Evolutionary conservation across 495 filamentous ascomycete species (phyloP).

Genomic region (Trichoderma reesei): DNA sequence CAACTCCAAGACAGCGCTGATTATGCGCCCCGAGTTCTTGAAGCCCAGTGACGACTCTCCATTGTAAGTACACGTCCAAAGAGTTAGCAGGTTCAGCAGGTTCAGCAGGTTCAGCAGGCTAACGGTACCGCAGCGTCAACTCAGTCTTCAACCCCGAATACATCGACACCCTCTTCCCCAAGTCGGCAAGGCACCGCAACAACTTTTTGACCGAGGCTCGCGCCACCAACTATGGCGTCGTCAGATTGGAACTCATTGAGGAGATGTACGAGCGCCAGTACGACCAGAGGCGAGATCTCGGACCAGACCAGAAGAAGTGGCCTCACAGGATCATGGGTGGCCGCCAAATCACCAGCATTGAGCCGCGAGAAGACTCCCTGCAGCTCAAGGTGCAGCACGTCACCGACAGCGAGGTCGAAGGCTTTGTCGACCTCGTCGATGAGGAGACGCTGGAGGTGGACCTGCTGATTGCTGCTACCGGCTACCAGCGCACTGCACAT

Average conservation of each 20-base stretch:
- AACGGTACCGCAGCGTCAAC: slow-evolving; percentile 58
- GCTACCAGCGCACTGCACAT: slow-evolving; percentile 72
- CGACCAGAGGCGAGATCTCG: slow-evolving; percentile 60
- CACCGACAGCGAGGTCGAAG: slow-evolving; percentile 33
- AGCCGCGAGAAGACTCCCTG: slow-evolving; percentile 24
- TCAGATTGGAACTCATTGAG: slow-evolving; percentile 79
- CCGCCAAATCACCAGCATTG: slow-evolving; percentile 49
- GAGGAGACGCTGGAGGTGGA: slow-evolving; percentile 61
- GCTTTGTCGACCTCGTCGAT: slow-evolving; percentile 16
- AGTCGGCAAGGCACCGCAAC: slow-evolving; percentile 49
- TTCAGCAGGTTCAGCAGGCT: neutral
- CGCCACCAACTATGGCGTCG: slow-evolving; percentile 89
- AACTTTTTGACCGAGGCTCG: slow-evolving; percentile 54
- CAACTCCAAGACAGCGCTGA: slow-evolving; percentile 61
- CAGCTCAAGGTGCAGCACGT: slow-evolving; percentile 24
- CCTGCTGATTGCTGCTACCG: slow-evolving; percentile 76
- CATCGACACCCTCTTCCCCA: slow-evolving; percentile 62
- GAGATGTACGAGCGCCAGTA: slow-evolving; percentile 78
- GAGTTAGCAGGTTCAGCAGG: neutral
- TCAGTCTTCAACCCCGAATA: slow-evolving; percentile 87
- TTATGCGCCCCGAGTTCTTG: slow-evolving; percentile 71
- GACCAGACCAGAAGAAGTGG: slow-evolving; percentile 62
- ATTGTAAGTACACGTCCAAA: slow-evolving; percentile 51
- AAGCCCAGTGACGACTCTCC: slow-evolving; percentile 91
- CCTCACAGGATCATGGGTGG: slow-evolving; percentile 66